Evolutionary conservation across 139 green algal species (phyloP).

Genomic region (Tetradesmus lagerheimii): DNA sequence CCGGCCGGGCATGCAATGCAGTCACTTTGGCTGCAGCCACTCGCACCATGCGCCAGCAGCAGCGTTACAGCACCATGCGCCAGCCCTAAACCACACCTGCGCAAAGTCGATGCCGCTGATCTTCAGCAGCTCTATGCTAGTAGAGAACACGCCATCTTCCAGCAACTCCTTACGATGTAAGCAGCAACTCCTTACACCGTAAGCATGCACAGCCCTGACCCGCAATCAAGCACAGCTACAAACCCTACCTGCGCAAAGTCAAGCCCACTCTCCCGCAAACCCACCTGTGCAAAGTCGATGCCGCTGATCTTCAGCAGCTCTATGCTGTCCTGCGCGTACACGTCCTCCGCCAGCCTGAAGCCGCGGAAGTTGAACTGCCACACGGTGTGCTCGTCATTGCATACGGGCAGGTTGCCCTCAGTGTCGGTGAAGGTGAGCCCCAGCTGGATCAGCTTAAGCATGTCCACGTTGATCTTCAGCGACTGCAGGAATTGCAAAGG

Average conservation of each 20-base stretch:
- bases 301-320: conserved; percentile 96
- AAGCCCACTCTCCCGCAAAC: no score
- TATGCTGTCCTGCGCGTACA: conserved; percentile 98
- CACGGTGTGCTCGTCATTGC: conserved; percentile 90
- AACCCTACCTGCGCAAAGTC: conserved; percentile 87
- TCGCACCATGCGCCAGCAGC: not conserved
- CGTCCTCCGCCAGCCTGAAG: conserved; percentile 94
- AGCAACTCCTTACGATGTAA: no score
- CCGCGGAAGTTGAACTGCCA: conserved; percentile 99
- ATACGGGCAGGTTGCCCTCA: conserved; percentile 89
- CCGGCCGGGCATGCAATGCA: no score
- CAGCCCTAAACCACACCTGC: not conserved
- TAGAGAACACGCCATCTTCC: no score
- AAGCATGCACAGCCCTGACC: no score
- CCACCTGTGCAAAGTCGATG: conserved; percentile 94
- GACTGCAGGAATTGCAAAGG: not conserved
- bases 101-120: conserved; percentile 98
- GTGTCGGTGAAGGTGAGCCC: conserved; percentile 97
- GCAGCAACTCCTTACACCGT: no score
- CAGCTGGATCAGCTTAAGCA: conserved; percentile 99
- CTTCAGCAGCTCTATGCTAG: conserved; percentile 97
- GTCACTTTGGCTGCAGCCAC: no score
- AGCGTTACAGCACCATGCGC: not conserved
- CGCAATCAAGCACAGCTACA: no score
- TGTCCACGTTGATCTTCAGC: conserved; percentile 96